A percentile compares a stretch with the other conserved stretches of the same genome.
Conservation (phyloP, 176 grass and related monocot genomes). For the Chloris gayana region DNA sequence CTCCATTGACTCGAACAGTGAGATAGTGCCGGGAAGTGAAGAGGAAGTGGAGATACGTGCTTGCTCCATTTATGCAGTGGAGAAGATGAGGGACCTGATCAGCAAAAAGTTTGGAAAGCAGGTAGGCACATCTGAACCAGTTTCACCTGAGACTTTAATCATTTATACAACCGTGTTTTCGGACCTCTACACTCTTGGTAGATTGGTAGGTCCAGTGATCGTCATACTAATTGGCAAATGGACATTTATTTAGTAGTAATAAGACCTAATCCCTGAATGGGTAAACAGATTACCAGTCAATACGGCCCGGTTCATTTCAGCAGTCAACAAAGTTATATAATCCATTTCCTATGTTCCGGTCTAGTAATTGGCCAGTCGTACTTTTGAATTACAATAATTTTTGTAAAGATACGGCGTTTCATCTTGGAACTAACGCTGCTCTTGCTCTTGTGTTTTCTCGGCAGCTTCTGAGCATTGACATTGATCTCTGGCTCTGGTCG, state of each 20-base stretch:
- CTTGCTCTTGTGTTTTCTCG: conserved; percentile 40
- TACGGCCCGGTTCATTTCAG: neutral
- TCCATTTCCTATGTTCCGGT: neutral
- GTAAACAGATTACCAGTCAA: neutral
- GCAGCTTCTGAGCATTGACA: conserved; percentile 95
- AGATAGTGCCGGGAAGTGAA: conserved; percentile 83
- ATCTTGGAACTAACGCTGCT: conserved; percentile 27
- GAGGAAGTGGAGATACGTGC: conserved; percentile 91
- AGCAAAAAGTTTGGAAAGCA: conserved; percentile 79
- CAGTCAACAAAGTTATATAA: neutral
- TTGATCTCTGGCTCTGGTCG: conserved; percentile 97
- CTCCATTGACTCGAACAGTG: conserved; percentile 68
- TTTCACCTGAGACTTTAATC: conserved; percentile 14
- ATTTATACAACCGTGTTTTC: conserved; percentile 1
- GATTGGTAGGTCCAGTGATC: neutral
- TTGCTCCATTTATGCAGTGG: conserved; percentile 87
- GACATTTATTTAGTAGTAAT: neutral
- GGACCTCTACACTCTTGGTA: neutral
- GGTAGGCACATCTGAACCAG: conserved; percentile 48
- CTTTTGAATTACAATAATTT: neutral
- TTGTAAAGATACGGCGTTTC: conserved; percentile 12
- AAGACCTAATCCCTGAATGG: neutral
- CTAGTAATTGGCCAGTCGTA: too few species aligned
- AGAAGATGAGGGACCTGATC: conserved; percentile 89
- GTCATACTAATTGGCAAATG: neutral